Percentiles rank a stretch among this genome's conserved stretches.
phyloP scores from a whole-genome alignment of 768 basidiomycete species.

The Hemileccinum impolitum region DNA sequence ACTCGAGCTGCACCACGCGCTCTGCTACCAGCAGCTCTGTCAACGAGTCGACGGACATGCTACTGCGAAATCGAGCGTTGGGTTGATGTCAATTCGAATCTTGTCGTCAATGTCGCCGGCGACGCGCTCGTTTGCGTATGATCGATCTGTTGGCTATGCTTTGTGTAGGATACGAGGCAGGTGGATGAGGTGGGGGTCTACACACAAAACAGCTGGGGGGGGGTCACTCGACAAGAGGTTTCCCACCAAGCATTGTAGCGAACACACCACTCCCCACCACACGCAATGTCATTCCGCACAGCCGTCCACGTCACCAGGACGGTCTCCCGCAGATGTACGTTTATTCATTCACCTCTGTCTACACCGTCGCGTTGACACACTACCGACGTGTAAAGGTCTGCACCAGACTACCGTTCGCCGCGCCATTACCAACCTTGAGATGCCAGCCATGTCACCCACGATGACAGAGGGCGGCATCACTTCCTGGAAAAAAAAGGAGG shows the following conservation, averaged over 20 bases:
- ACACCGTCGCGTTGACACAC: conserved; percentile 1
- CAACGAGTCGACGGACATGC: conserved; percentile 23
- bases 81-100: neutral
- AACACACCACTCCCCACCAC: neutral
- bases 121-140: conserved; percentile 11
- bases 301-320: conserved; percentile 11
- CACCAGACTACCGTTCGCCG: conserved; percentile 48
- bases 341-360: neutral
- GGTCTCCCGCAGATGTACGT: conserved; percentile 26
- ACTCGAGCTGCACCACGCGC: conserved; percentile 35
- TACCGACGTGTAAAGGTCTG: conserved; percentile 29
- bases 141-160: neutral
- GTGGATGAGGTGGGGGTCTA: conserved; percentile 11
- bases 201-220: neutral
- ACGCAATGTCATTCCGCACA: conserved; percentile 15
- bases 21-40: conserved; percentile 37
- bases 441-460: conserved; percentile 98
- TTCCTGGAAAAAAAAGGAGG: conserved; percentile 86
- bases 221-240: conserved; percentile 5
- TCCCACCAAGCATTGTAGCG: neutral
- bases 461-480: conserved; percentile 95
- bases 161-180: neutral
- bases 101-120: neutral
- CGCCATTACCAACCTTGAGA: conserved; percentile 73
- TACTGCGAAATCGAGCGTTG: conserved; percentile 5